phyloP scores from a whole-genome alignment of 345 rosid genomes.

The Gossypium stocksii region DNA sequence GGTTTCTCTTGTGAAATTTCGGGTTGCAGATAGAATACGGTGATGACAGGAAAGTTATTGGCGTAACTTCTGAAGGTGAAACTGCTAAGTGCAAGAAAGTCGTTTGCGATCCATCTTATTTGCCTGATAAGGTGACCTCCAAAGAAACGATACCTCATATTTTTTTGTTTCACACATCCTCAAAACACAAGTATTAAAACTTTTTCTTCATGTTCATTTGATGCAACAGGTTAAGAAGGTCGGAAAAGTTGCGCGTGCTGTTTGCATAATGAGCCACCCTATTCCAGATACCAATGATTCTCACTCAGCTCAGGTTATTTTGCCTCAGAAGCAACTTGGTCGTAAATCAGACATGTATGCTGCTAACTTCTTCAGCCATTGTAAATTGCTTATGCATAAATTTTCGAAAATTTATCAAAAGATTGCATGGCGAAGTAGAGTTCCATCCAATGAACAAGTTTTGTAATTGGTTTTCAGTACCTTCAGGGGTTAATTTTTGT shows the following conservation, averaged over 20 bases:
- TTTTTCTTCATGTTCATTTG: not conserved
- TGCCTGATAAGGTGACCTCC: constrained; percentile 66
- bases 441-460: not conserved
- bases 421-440: not conserved
- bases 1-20: constrained; percentile 6
- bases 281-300: constrained; percentile 77
- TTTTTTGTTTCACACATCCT: not conserved
- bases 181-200: not conserved
- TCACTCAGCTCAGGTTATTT: constrained; percentile 91
- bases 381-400: not conserved
- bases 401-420: not conserved
- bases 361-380: not conserved
- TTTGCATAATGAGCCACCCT: constrained; percentile 94
- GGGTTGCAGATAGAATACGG: constrained; percentile 69
- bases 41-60: constrained; percentile 58
- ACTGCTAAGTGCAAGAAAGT: constrained; percentile 94
- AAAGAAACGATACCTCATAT: not conserved
- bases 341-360: constrained; percentile 90
- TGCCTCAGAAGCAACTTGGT: constrained; percentile 91
- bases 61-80: constrained; percentile 85
- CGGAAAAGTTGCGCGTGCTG: constrained; percentile 91
- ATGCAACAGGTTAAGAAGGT: constrained; percentile 71
- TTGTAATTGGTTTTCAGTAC: not conserved
- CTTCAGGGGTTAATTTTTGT: not conserved
- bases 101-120: constrained; percentile 85